phyloP scores from a whole-genome alignment of 163 green algal genomes.

The Scenedesmus sp. region DNA sequence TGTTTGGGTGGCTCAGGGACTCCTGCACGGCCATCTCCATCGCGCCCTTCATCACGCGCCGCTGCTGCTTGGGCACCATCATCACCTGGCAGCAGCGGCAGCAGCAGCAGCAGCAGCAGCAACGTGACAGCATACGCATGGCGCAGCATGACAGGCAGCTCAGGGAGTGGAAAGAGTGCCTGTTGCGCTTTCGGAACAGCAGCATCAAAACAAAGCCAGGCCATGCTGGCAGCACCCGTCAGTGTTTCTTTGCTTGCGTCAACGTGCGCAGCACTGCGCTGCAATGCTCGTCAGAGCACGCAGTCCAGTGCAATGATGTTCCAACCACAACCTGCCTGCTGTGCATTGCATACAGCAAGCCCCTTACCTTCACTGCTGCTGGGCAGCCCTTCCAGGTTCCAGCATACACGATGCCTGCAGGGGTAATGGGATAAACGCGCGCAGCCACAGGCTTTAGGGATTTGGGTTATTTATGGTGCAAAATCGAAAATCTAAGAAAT shows the following conservation, averaged over 20 bases:
- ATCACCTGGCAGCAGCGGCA: background rate
- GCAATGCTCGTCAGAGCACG: too few species aligned
- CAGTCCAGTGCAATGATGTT: too few species aligned
- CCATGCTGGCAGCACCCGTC: too few species aligned
- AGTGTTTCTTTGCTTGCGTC: too few species aligned
- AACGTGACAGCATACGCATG: background rate
- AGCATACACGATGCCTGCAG: background rate
- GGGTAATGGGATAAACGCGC: background rate
- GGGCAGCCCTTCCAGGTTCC: conserved; percentile 5
- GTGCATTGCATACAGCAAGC: background rate
- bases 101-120: background rate
- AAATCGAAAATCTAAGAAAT: too few species aligned
- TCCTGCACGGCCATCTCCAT: conserved; percentile 36
- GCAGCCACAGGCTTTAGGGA: too few species aligned
- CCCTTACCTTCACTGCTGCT: background rate
- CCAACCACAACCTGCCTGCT: too few species aligned
- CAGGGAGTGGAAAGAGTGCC: background rate
- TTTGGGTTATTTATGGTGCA: too few species aligned
- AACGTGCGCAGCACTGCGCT: background rate
- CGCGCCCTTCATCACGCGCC: conserved; percentile 9
- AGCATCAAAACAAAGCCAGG: too few species aligned
- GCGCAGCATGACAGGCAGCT: background rate
- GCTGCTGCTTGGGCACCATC: conserved; percentile 20
- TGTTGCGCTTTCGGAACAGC: too few species aligned
- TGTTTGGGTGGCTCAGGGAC: conserved; percentile 23